Evolutionary conservation across 2,329 filamentous ascomycete genomes (phyloP).

Genomic region (Colletotrichum sp.): DNA sequence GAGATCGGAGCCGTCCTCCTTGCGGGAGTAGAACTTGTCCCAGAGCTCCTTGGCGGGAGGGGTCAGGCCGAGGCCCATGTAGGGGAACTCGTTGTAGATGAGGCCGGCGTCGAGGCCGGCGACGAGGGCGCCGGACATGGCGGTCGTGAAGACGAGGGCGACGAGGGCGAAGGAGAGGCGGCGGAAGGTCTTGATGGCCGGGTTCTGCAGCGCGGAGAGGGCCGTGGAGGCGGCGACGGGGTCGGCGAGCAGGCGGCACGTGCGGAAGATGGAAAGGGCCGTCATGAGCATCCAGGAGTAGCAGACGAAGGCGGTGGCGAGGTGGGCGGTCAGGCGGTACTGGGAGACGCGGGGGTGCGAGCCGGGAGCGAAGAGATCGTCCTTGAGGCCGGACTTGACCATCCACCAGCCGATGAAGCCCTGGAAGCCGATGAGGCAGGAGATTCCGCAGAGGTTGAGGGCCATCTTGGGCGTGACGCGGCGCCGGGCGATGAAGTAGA

Average conservation of each 20-base stretch:
- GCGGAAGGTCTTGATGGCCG: slow-evolving; percentile 75
- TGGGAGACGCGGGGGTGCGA: slow-evolving; percentile 92
- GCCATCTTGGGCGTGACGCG: slow-evolving; percentile 82
- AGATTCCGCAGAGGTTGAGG: slow-evolving; percentile 78
- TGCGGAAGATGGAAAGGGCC: slow-evolving; percentile 82
- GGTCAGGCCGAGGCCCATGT: slow-evolving; percentile 84
- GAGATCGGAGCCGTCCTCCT: slow-evolving; percentile 78
- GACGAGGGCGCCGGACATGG: slow-evolving; percentile 91
- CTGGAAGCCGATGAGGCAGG: slow-evolving; percentile 89
- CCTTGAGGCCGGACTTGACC: slow-evolving; percentile 95
- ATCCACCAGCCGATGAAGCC: slow-evolving; percentile 99
- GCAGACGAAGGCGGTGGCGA: slow-evolving; percentile 89
- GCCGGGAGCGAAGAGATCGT: slow-evolving; percentile 91
- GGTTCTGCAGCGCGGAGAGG: slow-evolving; percentile 66
- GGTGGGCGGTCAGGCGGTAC: slow-evolving; percentile 88
- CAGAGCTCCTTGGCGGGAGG: slow-evolving; percentile 85
- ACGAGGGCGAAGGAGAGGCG: slow-evolving; percentile 73
- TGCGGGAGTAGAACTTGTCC: slow-evolving; percentile 83
- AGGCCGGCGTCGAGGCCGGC: slow-evolving; percentile 94
- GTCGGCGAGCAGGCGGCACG: slow-evolving; percentile 71
- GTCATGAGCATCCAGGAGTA: slow-evolving; percentile 95
- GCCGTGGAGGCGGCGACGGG: slow-evolving; percentile 65
- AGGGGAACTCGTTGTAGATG: slow-evolving; percentile 99
- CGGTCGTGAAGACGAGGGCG: slow-evolving; percentile 82
- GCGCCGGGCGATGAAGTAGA: slow-evolving; percentile 84